These are phyloP conservation scores for Penicillium roqueforti DNA, from an alignment of 495 filamentous ascomycete genomes.

Conservation along the genomic window DNA sequence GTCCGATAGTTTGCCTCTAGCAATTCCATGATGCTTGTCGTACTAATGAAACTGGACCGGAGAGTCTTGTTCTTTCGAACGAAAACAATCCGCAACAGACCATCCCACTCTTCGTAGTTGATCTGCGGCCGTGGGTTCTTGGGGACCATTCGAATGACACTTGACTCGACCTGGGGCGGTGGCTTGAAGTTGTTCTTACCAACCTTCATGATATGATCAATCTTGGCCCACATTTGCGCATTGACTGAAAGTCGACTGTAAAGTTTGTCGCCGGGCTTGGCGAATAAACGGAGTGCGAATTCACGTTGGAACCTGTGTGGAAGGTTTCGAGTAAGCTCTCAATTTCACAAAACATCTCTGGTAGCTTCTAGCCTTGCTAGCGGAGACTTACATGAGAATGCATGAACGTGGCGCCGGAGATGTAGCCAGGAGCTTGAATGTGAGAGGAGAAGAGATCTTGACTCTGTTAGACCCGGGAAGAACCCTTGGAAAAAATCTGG, in stretches of 20 bases:
- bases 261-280: constrained; percentile 72
- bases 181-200: constrained; percentile 94
- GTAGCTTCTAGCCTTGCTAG: not conserved
- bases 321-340: constrained; percentile 1
- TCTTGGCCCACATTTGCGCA: constrained; percentile 89
- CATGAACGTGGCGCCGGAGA: constrained; percentile 71
- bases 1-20: constrained; percentile 82
- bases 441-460: constrained; percentile 83
- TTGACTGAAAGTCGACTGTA: constrained; percentile 87
- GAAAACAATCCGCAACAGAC: constrained; percentile 79
- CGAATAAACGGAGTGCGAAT: constrained; percentile 72
- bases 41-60: constrained; percentile 68
- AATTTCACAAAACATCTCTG: not conserved
- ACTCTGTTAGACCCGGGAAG: not conserved
- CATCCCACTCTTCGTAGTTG: constrained; percentile 93
- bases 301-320: constrained; percentile 54
- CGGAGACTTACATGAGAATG: constrained; percentile 71
- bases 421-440: constrained; percentile 80
- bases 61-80: constrained; percentile 75
- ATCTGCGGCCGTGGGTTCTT: constrained; percentile 80
- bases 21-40: constrained; percentile 72
- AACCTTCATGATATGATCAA: constrained; percentile 87
- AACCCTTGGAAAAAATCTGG: not conserved
- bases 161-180: constrained; percentile 84
- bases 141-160: constrained; percentile 71